Percentiles rank a stretch among this genome's conserved stretches.
Conservation (phyloP, 1,284 basidiomycete genomes). For the Melanopsichium pennsylvanicum region DNA sequence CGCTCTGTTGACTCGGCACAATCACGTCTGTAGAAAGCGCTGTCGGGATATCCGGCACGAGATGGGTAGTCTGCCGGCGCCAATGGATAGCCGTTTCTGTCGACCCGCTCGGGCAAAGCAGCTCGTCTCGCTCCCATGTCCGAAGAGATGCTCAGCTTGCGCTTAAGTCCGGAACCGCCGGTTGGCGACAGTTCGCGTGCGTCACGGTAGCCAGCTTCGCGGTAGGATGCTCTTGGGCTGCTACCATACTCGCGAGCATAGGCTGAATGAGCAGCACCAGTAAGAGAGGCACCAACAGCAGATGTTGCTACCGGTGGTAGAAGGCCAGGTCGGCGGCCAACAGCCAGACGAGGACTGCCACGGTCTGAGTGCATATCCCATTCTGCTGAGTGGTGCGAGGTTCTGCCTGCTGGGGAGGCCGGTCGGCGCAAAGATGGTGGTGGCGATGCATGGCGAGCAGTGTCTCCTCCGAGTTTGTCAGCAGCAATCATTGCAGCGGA, state of each 20-base stretch:
- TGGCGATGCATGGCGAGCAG: constrained; percentile 26
- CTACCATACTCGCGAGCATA: constrained; percentile 26
- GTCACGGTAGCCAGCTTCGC: constrained; percentile 33
- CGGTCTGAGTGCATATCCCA: constrained; percentile 39
- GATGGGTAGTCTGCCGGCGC: constrained; percentile 20
- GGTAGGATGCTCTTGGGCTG: constrained; percentile 29
- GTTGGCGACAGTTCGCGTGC: constrained; percentile 34
- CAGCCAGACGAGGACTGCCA: constrained; percentile 29
- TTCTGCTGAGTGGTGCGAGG: constrained; percentile 40
- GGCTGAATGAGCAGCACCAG: constrained; percentile 9
- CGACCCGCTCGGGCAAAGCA: constrained; percentile 15
- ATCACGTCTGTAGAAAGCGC: constrained; percentile 23
- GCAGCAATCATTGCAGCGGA: constrained; percentile 13
- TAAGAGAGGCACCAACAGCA: not conserved
- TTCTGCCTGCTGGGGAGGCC: constrained; percentile 27
- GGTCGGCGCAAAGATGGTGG: constrained; percentile 29
- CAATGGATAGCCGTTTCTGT: constrained; percentile 21
- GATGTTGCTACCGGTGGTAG: constrained; percentile 5
- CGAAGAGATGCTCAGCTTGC: constrained; percentile 36
- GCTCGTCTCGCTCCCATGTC: constrained; percentile 21
- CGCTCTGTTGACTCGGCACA: constrained; percentile 36
- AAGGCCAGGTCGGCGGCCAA: constrained; percentile 15
- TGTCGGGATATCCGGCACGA: constrained; percentile 17
- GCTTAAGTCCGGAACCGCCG: constrained; percentile 12
- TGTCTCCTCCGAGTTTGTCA: constrained; percentile 12